phyloP scores from a whole-genome alignment of 164 flowering plant genomes.

The Amborella trichopoda region DNA sequence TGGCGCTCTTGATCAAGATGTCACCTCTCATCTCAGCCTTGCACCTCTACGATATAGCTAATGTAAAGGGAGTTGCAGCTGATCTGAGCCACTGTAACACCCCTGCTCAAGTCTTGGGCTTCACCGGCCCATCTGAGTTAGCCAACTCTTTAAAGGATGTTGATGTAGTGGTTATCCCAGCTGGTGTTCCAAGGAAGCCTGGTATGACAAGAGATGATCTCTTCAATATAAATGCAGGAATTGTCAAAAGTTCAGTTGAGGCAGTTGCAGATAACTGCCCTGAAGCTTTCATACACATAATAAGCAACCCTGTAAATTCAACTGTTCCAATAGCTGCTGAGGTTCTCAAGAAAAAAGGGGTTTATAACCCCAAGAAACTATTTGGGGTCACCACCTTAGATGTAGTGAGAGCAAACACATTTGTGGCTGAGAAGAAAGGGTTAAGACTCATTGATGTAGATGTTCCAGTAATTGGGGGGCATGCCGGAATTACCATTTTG shows the following conservation, averaged over 20 bases:
- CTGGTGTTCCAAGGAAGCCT: conserved; percentile 31
- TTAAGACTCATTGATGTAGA: conserved; percentile 10
- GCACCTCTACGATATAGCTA: conserved; percentile 13
- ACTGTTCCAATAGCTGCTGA: conserved; percentile 45
- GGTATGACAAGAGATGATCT: conserved; percentile 36
- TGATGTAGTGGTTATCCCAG: conserved; percentile 25
- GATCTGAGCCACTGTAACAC: conserved; percentile 14
- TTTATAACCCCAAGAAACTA: conserved; percentile 30
- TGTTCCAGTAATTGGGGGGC: conserved; percentile 8
- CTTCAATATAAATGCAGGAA: conserved; percentile 31
- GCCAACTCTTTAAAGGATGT: conserved; percentile 11
- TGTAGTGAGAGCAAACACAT: conserved; percentile 33
- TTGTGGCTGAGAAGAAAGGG: conserved; percentile 24
- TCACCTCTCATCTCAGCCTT: conserved; percentile 14
- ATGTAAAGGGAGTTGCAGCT: conserved; percentile 16
- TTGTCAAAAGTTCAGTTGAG: conserved; percentile 23
- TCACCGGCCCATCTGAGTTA: conserved; percentile 8
- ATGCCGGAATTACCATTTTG: conserved; percentile 11
- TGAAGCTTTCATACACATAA: conserved; percentile 30
- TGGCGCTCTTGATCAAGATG: conserved; percentile 13
- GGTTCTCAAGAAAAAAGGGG: conserved; percentile 34
- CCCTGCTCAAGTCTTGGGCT: conserved; percentile 7
- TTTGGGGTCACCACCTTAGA: conserved; percentile 18
- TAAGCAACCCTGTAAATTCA: conserved; percentile 38
- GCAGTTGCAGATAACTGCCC: conserved; percentile 26